Evolutionary conservation across 306 rosid species (phyloP), one percentile per base, ranked within the genome.

Genomic region (Boehmeria nivea): DNA sequence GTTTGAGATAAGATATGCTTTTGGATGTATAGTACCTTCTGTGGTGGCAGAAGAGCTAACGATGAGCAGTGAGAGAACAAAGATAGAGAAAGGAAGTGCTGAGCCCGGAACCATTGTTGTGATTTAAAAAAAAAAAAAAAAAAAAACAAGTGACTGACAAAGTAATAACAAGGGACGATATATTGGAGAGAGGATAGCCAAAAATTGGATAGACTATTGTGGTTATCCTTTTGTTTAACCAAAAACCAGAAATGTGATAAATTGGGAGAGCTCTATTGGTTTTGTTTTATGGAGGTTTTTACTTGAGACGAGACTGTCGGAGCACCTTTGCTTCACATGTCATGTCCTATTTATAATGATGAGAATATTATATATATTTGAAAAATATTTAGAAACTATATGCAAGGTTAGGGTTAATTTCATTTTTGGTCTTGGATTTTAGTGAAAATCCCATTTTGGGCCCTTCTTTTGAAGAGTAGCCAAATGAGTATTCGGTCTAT

Each of bases 21-120:
- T 19, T 22, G 9, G 31, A n/a, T n/a, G n/a, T 28, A 31, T 31
- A 31, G 36, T 37, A 37, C 31, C 34, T 37, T 12, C 6, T 48
- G 12, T 27, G 36, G 10, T 33, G 49, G 12, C 43, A 83, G 72
- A 71, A 66, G 66, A 47, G 54, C 54, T 47, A 31, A 70, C 59
- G 27, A 68, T 55, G 14, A 79, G 70, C 53, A 70, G 28, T 14
- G 77, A 47, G 0, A 76, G 27, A 14, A 70, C 36, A 46, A 85
- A 53, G 24, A 72, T 31, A 24, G 66, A 52, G 54, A 74, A 11
- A 62, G 24, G 19, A 69, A 74, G 20, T 61, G 13, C 6, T 5
- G 47, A 15, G 22, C 65, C 9, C 9, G 34, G 34, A 28, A 28
- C 3, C 8, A 28, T 28, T 28, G 34, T 1, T 39, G 15, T 39